Evolutionary conservation across 768 basidiomycete species (phyloP), one percentile per base, ranked within the genome.

Genomic region (Dacryopinax primogenitus): DNA sequence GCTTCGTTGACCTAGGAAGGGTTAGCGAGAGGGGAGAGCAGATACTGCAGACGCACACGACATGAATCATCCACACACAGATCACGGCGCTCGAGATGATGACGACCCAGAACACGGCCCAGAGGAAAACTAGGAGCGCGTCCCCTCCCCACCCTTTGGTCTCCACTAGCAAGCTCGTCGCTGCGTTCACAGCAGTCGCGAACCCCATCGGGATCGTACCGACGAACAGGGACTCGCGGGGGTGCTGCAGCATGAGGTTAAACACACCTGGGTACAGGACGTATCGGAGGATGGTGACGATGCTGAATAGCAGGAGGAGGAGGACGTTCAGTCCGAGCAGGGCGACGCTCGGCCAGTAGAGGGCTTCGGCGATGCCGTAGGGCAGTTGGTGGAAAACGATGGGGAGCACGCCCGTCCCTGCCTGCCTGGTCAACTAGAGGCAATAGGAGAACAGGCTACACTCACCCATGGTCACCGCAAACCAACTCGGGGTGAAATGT

Each of bases 101-200:
- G 68, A 86, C 84, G 39, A 84, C 44, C 87, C 86, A 88, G 87
- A 87, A 90, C 41, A 86, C 69, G 1, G 72, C 81, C 83, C 86
- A 86, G 34, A 86, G 70, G 28, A 77, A 70, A 65, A 81, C 83
- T 1, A 86, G 71, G 71, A 86, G 84, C 0, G 70, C 51, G 37
- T 69, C 76, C 13, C 84, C 84, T 0, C 83, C 83, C 64, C 86
- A 77, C 21, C 72, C 70, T 68, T 76, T 81, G 66, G 75, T 72
- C 12, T 73, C 67, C 66, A 82, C 72, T 18, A 84, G 73, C 34
- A 81, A 74, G 3, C 74, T 73, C 21, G 82, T 76, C 0, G 80
- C 79, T 37, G 81, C 74, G 64, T 78, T 82, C 63, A 87, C 79
- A 33, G 87, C 72, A 0, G 86, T 86, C 1, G 82, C 77, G 3